Base-by-base conservation (phyloP, 495 filamentous ascomycete species). In the Xylaria bambusicola region DNA sequence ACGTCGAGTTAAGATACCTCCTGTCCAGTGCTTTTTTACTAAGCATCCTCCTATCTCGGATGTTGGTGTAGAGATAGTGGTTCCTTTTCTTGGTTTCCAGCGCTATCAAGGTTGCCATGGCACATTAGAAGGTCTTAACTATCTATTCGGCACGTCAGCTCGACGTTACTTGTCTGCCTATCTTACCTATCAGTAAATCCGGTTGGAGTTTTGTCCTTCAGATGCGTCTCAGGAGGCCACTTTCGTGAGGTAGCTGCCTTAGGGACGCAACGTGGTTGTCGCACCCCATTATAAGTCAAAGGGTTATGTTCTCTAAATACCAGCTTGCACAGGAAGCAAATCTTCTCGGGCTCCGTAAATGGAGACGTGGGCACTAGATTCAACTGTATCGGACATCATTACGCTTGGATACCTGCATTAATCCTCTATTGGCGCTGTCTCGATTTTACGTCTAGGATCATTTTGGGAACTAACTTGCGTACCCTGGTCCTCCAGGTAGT, bases 271-370 rank as follows among this genome's bases (percentile, higher is more conserved):
- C 21, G 41, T 12, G 10, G n/a, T 6, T 23, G 36, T 15, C 36
- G 6, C 36, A 6, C 42, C 6, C 38, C 38, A 15, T n/a, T n/a
- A n/a, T n/a, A 21, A 42, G 40, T 18, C 2, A 42, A 21, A 31
- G 44, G 36, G 33, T 29, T 29, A 27, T 56, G 41, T 12, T 18
- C 5, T 26, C 52, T 48, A 29, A 8, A 27, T 26, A 31, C 21
- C 54, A 46, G 20, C 29, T 35, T 47, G 52, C 6, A 17, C 6
- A 40, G 21, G 4, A 17, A 24, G 18, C 31, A 26, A 15, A 15
- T 53, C 35, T 26, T 40, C 26, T 18, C 35, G 15, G 17, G 50
- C 50, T 52, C 20, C 50, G 36, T 21, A 24, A 41, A 44, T 44
- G 52, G 52, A 26, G 15, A 53, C 12, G 36, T 12, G 31, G 21